These are phyloP conservation scores for Venustampulla echinocandica DNA, from an alignment of 495 filamentous ascomycete genomes.

Conservation along the genomic window DNA sequence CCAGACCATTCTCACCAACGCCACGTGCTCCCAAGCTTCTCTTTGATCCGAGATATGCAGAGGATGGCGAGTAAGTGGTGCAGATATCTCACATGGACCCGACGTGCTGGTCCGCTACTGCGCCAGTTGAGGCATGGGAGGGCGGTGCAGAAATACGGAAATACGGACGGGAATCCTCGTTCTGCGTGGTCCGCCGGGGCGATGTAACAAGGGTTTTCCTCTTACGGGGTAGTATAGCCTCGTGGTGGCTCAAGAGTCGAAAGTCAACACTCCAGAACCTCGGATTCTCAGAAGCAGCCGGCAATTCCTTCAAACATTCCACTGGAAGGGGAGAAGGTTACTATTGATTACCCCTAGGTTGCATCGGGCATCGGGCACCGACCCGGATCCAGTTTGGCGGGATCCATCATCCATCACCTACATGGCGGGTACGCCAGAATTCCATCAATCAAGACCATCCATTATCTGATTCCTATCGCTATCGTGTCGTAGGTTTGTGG, in stretches of 20 bases:
- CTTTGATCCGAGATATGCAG: background rate
- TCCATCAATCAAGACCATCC: background rate
- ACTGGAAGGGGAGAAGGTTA: no score
- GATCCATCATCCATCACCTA: slow-evolving; percentile 9
- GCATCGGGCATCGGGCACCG: slow-evolving; percentile 4
- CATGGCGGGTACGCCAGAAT: background rate
- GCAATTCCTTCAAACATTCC: background rate
- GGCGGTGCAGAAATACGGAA: background rate
- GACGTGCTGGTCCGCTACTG: background rate
- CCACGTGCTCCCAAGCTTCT: background rate
- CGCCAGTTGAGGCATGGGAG: background rate
- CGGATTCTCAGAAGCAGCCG: no score
- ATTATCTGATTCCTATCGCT: no score
- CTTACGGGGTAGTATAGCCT: background rate
- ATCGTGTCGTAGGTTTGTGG: background rate
- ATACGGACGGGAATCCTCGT: background rate
- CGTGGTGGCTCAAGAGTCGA: background rate
- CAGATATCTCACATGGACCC: background rate
- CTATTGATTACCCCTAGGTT: no score
- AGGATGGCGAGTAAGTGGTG: background rate
- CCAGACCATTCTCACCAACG: background rate
- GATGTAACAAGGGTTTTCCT: background rate
- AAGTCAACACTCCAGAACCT: no score
- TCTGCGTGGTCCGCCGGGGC: background rate
- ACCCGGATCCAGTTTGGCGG: slow-evolving; percentile 14